phyloP scores from a whole-genome alignment of 306 rosid species.

The Styphnolobium japonicum region DNA sequence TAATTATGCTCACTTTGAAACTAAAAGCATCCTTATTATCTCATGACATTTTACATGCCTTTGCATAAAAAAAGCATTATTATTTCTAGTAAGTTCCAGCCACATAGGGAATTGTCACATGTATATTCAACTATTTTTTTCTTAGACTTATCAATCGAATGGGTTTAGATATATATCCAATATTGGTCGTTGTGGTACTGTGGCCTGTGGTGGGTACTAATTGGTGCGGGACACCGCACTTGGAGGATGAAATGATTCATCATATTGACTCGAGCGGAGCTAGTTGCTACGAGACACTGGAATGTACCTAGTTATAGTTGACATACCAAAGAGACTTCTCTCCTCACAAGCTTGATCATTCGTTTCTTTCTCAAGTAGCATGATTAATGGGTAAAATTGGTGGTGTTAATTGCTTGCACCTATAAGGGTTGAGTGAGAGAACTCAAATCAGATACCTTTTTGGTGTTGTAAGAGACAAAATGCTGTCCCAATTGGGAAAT shows the following conservation, averaged over 20 bases:
- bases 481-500: background rate
- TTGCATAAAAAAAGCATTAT: conserved; percentile 4
- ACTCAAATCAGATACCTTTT: background rate
- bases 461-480: background rate
- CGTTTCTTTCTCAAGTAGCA: background rate
- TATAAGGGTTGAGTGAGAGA: background rate
- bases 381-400: background rate
- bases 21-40: background rate
- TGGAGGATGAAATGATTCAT: conserved; percentile 14
- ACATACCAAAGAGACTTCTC: background rate
- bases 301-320: background rate
- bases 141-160: background rate
- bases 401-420: background rate
- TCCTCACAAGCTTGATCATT: background rate
- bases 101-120: conserved; percentile 9
- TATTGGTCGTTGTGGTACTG: background rate
- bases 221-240: conserved; percentile 27
- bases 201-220: conserved; percentile 1
- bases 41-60: background rate
- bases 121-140: conserved; percentile 17
- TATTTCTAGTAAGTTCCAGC: conserved; percentile 2
- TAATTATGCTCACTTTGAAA: conserved; percentile 9
- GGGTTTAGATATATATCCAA: background rate
- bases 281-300: background rate
- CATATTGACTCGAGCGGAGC: background rate